These are phyloP conservation scores for Myxozyma neglecta DNA, from an alignment of 805 yeast species.

Conservation along the genomic window DNA sequence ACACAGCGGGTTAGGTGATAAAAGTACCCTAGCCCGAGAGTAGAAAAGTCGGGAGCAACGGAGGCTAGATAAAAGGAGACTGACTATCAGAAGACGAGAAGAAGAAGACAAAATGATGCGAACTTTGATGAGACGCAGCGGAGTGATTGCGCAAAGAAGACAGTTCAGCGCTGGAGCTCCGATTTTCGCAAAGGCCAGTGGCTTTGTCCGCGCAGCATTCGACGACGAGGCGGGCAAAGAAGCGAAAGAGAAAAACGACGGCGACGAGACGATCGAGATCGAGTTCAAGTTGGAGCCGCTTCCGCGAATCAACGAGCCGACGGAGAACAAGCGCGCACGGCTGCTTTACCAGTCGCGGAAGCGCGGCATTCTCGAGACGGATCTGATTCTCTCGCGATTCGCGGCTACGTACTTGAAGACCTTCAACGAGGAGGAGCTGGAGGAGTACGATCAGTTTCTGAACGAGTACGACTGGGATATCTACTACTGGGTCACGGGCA, in stretches of 20 bases:
- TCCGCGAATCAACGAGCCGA: slow-evolving; percentile 68
- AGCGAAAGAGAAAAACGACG: neutral
- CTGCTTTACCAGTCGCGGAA: slow-evolving; percentile 88
- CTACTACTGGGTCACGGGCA: slow-evolving; percentile 94
- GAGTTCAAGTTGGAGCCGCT: slow-evolving; percentile 76
- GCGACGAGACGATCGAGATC: slow-evolving; percentile 37
- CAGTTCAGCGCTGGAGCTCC: neutral
- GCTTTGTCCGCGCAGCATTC: neutral
- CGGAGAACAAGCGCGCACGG: slow-evolving; percentile 79
- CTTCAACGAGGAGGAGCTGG: slow-evolving; percentile 64
- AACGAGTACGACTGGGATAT: slow-evolving; percentile 99
- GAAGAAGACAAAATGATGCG: no score
- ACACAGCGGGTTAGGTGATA: neutral
- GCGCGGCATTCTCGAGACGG: slow-evolving; percentile 93
- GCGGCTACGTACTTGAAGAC: slow-evolving; percentile 69
- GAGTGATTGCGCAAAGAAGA: neutral
- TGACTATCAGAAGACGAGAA: no score
- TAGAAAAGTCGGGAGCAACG: no score
- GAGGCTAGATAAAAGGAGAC: no score
- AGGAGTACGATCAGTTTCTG: slow-evolving; percentile 68
- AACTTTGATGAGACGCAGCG: no score
- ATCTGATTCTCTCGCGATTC: slow-evolving; percentile 77
- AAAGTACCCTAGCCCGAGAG: neutral
- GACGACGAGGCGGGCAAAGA: neutral
- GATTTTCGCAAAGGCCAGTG: neutral